These are phyloP conservation scores for Durio zibethinus DNA, from an alignment of 345 rosid species.

Conservation along the genomic window DNA sequence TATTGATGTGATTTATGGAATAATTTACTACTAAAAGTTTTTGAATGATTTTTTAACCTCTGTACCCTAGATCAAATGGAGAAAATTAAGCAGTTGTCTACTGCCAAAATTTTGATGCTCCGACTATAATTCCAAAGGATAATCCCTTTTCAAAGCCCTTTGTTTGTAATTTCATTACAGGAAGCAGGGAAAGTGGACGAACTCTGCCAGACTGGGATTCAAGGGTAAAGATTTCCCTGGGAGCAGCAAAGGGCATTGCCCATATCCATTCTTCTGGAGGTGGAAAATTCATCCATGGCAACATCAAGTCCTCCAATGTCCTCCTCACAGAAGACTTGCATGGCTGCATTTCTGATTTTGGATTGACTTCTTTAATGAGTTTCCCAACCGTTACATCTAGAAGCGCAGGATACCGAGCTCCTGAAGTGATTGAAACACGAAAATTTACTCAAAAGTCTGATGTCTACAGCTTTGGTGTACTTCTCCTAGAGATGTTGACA, in stretches of 20 bases:
- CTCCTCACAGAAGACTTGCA: slow-evolving; percentile 57
- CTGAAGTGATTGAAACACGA: slow-evolving; percentile 63
- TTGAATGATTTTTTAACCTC: neutral
- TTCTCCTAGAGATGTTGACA: slow-evolving; percentile 75
- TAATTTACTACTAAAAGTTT: neutral
- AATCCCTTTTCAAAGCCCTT: neutral
- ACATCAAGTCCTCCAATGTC: slow-evolving; percentile 73
- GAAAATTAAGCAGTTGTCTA: neutral
- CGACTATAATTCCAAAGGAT: neutral
- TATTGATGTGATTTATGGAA: neutral
- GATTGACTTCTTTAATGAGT: slow-evolving; percentile 52
- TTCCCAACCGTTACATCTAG: slow-evolving; percentile 41
- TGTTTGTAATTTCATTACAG: slow-evolving; percentile 18
- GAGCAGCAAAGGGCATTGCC: slow-evolving; percentile 63
- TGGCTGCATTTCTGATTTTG: slow-evolving; percentile 63
- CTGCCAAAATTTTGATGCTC: neutral
- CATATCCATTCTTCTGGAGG: slow-evolving; percentile 48
- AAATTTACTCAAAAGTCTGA: slow-evolving; percentile 60
- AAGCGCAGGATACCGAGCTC: slow-evolving; percentile 63
- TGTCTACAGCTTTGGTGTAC: slow-evolving; percentile 80
- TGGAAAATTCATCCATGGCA: slow-evolving; percentile 54
- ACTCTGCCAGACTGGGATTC: slow-evolving; percentile 59
- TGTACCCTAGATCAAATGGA: neutral
- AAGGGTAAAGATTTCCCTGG: slow-evolving; percentile 55
- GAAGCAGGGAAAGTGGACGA: slow-evolving; percentile 38